These are phyloP conservation scores for Neocallimastix lanati DNA, from an alignment of 192 early-diverging fungal genomes.

Conservation along the genomic window DNA sequence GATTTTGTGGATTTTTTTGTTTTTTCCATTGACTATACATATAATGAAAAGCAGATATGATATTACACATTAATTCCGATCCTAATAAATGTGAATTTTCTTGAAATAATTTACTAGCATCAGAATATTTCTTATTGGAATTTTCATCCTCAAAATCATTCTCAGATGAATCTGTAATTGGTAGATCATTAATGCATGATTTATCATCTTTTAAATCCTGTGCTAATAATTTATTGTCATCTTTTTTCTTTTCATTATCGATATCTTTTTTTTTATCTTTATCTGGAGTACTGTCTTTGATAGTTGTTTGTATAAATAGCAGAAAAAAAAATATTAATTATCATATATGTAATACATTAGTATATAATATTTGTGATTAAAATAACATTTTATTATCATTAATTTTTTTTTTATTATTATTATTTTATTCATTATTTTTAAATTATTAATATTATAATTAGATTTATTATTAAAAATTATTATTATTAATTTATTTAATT, in stretches of 20 bases:
- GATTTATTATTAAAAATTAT: no score
- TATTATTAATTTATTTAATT: no score
- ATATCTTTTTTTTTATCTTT: neutral
- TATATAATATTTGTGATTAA: no score
- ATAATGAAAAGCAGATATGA: conserved; percentile 23
- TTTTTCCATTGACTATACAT: conserved; percentile 21
- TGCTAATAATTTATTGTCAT: neutral
- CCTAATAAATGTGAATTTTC: conserved; percentile 23
- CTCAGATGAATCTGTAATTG: neutral
- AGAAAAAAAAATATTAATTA: no score
- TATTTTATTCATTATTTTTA: no score
- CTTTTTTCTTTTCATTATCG: neutral
- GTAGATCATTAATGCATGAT: neutral
- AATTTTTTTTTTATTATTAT: no score
- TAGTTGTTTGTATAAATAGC: no score
- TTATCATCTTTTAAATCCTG: conserved; percentile 12
- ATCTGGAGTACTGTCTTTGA: neutral
- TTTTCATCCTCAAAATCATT: neutral
- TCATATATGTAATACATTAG: no score
- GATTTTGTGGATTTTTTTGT: conserved; percentile 2
- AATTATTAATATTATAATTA: no score
- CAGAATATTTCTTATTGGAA: neutral
- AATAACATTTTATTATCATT: no score
- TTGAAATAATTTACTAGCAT: conserved; percentile 21
- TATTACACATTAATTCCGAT: conserved; percentile 23